Base-by-base conservation (phyloP, 2,329 filamentous ascomycete species). In the Aspergillus sp. region DNA sequence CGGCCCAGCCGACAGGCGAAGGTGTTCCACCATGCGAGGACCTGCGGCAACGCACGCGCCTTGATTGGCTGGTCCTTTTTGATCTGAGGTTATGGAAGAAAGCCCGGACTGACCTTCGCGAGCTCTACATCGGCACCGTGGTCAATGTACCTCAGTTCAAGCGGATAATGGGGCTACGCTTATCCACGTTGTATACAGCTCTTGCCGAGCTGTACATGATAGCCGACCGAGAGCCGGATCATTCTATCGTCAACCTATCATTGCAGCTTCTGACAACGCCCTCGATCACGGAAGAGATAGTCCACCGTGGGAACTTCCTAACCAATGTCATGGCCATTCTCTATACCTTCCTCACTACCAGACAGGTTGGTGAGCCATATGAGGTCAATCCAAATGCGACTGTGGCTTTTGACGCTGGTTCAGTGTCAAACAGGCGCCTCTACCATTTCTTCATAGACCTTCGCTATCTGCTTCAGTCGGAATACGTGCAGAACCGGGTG, bases 361-460 rank as follows among this genome's bases (percentile, higher is more conserved):
- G 93, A 32, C 91, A 98, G 67, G 91, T 98, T 24, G 88, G 88
- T 1, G 88, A 94, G 55, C 89, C 91, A 0, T 82, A 84, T 64
- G 82, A 94, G 44, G 82, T 96, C 26, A 81, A 86, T 35, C 81
- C 85, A 0, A 81, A 79, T 47, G 89, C 86, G 2, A 86, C 86
- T 1, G 69, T 98, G 29, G 86, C 86, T 0, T 94, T 96, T 49
- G 91, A 98, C 55, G 82, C 86, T 20, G 91, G 91, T 1, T 91
- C 89, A 1, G 86, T 96, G 11, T 93, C 88, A 0, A 98, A 98
- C 56, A 73, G 91, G 29, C 78, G 91, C 20, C 86, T 98, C 71
- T 95, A 95, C 52, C 91, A 96, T 58, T 98, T 98, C 66, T 98
- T 96, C 63, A 74, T 88, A 37, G 91, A 98, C 55, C 69, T 96